These are phyloP conservation scores for Penicillium sp. DNA, from an alignment of 2,329 filamentous ascomycete genomes.

Conservation along the genomic window DNA sequence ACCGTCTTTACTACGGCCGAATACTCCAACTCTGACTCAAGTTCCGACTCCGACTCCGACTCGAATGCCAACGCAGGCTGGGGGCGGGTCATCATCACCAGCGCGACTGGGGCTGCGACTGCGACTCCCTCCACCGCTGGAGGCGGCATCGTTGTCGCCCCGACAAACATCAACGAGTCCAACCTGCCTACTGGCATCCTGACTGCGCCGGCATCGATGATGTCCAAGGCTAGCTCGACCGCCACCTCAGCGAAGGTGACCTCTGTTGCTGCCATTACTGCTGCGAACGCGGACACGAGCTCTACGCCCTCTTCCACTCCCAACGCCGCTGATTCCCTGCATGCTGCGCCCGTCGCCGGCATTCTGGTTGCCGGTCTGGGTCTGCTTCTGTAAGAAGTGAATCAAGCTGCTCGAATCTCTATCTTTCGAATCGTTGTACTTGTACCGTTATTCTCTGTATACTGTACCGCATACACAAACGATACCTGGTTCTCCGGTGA, in stretches of 20 bases:
- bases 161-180: slow-evolving; percentile 17
- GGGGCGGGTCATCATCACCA: not conserved
- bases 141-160: slow-evolving; percentile 26
- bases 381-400: slow-evolving; percentile 20
- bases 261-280: slow-evolving; percentile 2
- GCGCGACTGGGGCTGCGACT: not conserved
- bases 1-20: slow-evolving; percentile 19
- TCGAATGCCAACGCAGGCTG: slow-evolving; percentile 4
- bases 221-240: slow-evolving; percentile 13
- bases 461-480: slow-evolving; percentile 3
- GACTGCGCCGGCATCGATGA: slow-evolving; percentile 22
- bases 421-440: not conserved
- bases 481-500: not conserved
- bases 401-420: not conserved
- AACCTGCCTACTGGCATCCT: slow-evolving; percentile 21
- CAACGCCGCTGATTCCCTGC: slow-evolving; percentile 23
- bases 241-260: slow-evolving; percentile 8
- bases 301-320: slow-evolving; percentile 18
- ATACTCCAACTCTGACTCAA: not conserved
- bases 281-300: slow-evolving; percentile 9
- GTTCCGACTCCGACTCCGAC: slow-evolving; percentile 1
- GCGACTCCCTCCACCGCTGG: slow-evolving; percentile 19
- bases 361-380: slow-evolving; percentile 22
- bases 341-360: slow-evolving; percentile 24
- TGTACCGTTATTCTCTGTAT: not conserved